Conservation (phyloP, 2,329 filamentous ascomycete species). For the Penicillium sp. region DNA sequence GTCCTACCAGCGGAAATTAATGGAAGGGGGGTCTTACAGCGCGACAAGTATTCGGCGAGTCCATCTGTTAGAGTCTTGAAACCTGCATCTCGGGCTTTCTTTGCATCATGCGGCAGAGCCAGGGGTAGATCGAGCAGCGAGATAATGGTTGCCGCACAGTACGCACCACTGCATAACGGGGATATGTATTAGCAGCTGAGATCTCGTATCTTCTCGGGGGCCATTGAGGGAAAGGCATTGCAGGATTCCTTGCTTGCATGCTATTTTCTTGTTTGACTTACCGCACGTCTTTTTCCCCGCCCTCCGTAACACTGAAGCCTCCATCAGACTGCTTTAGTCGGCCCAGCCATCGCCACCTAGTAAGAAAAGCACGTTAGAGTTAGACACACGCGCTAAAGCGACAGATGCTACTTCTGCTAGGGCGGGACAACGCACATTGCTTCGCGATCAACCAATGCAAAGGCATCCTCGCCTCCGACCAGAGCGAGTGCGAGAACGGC, state of each 20-base stretch:
- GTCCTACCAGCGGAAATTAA: neutral
- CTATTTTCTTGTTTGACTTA: conserved; percentile 49
- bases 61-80: conserved; percentile 71
- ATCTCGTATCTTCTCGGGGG: conserved; percentile 26
- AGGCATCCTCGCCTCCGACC: conserved; percentile 75
- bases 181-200: conserved; percentile 22
- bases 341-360: conserved; percentile 83
- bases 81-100: conserved; percentile 65
- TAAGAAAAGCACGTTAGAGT: conserved; percentile 23
- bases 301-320: conserved; percentile 84
- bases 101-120: conserved; percentile 74
- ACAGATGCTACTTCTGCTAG: neutral
- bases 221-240: conserved; percentile 3
- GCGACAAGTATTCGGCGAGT: conserved; percentile 78
- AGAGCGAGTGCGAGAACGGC: conserved; percentile 77
- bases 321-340: conserved; percentile 84
- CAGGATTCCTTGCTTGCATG: neutral
- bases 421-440: conserved; percentile 62
- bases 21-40: conserved; percentile 64
- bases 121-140: conserved; percentile 83
- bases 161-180: conserved; percentile 71
- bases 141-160: conserved; percentile 85
- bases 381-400: conserved; percentile 27
- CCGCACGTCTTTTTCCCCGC: conserved; percentile 92
- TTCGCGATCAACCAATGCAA: conserved; percentile 78